Conservation (phyloP, 345 rosid species). For the Physaria fendleri region DNA sequence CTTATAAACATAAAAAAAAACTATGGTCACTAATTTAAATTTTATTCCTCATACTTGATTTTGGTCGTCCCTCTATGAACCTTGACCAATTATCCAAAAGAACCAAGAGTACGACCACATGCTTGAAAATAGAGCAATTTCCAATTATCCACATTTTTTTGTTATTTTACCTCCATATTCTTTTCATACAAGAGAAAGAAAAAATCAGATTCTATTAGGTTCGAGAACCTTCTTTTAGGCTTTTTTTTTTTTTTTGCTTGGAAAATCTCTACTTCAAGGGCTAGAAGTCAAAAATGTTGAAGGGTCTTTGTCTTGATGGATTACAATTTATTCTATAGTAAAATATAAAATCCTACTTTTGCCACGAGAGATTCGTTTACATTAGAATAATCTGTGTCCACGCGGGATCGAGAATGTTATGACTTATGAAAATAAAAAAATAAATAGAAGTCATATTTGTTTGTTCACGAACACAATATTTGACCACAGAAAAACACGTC, state of each 20-base stretch:
- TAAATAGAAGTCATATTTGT: not conserved
- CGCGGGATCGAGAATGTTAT: constrained; percentile 4
- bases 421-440: constrained; percentile 1
- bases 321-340: not conserved
- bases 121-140: not conserved
- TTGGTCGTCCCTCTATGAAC: not conserved
- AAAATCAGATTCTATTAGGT: not conserved
- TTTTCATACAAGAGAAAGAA: too few relatives aligned
- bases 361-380: not conserved
- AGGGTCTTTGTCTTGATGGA: not conserved
- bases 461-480: constrained; percentile 16
- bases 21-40: constrained; percentile 2
- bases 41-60: not conserved
- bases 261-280: not conserved
- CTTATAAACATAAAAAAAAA: not conserved
- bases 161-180: not conserved
- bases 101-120: not conserved
- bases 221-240: not conserved
- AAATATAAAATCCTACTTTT: not conserved
- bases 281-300: not conserved
- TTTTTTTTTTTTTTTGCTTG: not conserved
- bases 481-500: constrained; percentile 23
- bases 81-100: not conserved
- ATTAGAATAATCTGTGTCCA: not conserved
- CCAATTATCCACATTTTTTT: not conserved